phyloP scores from a whole-genome alignment of 257 asterid species.

The Salvia rosmarinus region DNA sequence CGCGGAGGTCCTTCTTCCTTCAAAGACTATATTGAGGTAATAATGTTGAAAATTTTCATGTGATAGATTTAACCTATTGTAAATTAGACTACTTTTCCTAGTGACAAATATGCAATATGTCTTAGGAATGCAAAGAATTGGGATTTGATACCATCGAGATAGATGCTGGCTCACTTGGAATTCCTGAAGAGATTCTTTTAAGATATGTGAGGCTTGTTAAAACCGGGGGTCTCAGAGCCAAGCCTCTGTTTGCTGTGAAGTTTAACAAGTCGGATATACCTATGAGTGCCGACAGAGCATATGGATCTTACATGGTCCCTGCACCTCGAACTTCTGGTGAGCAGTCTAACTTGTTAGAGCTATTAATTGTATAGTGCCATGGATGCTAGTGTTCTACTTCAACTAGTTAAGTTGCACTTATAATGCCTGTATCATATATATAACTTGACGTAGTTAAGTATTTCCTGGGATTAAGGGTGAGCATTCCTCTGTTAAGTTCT shows the following conservation, averaged over 20 bases:
- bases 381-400: slow-evolving; percentile 5
- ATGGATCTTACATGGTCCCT: slow-evolving; percentile 78
- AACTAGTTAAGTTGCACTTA: slow-evolving; percentile 2
- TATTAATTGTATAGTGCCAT: background rate
- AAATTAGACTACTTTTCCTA: background rate
- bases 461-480: background rate
- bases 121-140: slow-evolving; percentile 82
- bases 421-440: background rate
- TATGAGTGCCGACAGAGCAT: slow-evolving; percentile 56
- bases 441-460: background rate
- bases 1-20: slow-evolving; percentile 72
- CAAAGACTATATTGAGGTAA: slow-evolving; percentile 72
- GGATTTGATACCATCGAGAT: slow-evolving; percentile 92
- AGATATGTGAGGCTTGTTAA: slow-evolving; percentile 90
- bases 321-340: slow-evolving; percentile 69
- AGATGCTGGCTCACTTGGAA: slow-evolving; percentile 71
- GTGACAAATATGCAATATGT: slow-evolving; percentile 9
- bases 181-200: slow-evolving; percentile 83
- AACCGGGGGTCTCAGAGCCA: slow-evolving; percentile 80
- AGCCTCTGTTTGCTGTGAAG: slow-evolving; percentile 81
- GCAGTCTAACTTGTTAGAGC: slow-evolving; percentile 22
- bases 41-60: background rate
- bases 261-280: slow-evolving; percentile 84
- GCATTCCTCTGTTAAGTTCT: slow-evolving; percentile 11
- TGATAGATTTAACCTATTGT: background rate